Base-by-base conservation (phyloP, 2,329 filamentous ascomycete species). In the Fusarium mangiferae region DNA sequence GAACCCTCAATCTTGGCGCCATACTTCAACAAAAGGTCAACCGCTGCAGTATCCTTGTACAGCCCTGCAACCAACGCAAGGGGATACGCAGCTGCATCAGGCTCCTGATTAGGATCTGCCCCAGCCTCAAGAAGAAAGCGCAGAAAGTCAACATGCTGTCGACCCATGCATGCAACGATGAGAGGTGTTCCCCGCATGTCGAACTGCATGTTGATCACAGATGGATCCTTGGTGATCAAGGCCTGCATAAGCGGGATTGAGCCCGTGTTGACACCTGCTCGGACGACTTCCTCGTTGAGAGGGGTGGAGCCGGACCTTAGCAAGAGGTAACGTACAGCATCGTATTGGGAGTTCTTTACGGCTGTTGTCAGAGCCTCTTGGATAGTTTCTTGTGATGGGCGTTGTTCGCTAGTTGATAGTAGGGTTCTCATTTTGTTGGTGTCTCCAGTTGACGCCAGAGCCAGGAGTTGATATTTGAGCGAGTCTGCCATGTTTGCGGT, bases 131-230 rank as follows among this genome's bases (percentile, higher is more conserved):
- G 60, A 3, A 62, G 26, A 12, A 46, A 58, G 0, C 24, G 18
- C 1, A 55, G 11, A n/a, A 33, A 58, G 18, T 46, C 51, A 14
- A 39, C 1, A 3, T 10, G 30, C 3, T 62, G 60, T 7, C 22
- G 1, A 1, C 60, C 38, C 41, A 20, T n/a, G 13, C 60, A 62
- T 4, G 60, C 52, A 3, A 62, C 60, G 4, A 62, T 35, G 11
- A 62, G 52, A 26, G 60, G 60, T 12, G 60, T 58, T 20, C 60
- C 60, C 5, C 41, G 41, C 26, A 30, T 45, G 26, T 58, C 52
- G 41, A 62, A 62, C 26, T 57, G 60, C 60, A 62, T 62, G 18
- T 38, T 62, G 22, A 58, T 58, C 33, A 20, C 33, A 12, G 41
- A 26, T 9, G 41, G 41, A n/a, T 62, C 60, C 20, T 42, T 28